These are phyloP conservation scores for Ramularia collo-cygni DNA, from an alignment of 2,329 filamentous ascomycete genomes.

Conservation along the genomic window DNA sequence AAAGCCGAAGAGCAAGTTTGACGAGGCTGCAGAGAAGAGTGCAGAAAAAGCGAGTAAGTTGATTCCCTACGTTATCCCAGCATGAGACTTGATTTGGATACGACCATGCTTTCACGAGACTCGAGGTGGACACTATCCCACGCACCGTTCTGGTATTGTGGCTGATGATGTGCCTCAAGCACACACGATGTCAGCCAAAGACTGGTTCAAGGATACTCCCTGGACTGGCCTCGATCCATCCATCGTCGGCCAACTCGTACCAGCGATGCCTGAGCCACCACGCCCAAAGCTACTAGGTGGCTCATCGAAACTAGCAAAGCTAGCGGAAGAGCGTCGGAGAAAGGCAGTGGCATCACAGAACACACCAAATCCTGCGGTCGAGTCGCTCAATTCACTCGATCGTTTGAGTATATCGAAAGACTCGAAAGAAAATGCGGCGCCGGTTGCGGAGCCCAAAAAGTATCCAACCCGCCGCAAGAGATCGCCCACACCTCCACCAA, in stretches of 20 bases:
- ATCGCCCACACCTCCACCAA: slow-evolving; percentile 24
- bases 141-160: slow-evolving; percentile 18
- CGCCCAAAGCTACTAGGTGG: slow-evolving; percentile 72
- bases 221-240: slow-evolving; percentile 70
- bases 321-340: slow-evolving; percentile 80
- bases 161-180: slow-evolving; percentile 12
- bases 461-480: slow-evolving; percentile 26
- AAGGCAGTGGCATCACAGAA: slow-evolving; percentile 53
- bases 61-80: neutral
- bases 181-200: slow-evolving; percentile 37
- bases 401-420: slow-evolving; percentile 31
- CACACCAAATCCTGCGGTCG: slow-evolving; percentile 6
- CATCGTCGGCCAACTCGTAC: slow-evolving; percentile 56
- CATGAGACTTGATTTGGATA: no score
- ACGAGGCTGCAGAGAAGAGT: slow-evolving; percentile 39
- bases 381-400: slow-evolving; percentile 39
- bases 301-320: slow-evolving; percentile 79
- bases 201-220: slow-evolving; percentile 76
- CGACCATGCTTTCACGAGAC: no score
- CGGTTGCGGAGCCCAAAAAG: slow-evolving; percentile 57
- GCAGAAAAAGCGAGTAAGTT: slow-evolving; percentile 43
- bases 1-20: slow-evolving; percentile 39
- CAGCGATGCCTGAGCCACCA: slow-evolving; percentile 47
- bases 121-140: slow-evolving; percentile 3
- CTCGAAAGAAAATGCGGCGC: slow-evolving; percentile 20